Evolutionary conservation across 768 basidiomycete species (phyloP).

Genomic region (Agrocybe praecox): DNA sequence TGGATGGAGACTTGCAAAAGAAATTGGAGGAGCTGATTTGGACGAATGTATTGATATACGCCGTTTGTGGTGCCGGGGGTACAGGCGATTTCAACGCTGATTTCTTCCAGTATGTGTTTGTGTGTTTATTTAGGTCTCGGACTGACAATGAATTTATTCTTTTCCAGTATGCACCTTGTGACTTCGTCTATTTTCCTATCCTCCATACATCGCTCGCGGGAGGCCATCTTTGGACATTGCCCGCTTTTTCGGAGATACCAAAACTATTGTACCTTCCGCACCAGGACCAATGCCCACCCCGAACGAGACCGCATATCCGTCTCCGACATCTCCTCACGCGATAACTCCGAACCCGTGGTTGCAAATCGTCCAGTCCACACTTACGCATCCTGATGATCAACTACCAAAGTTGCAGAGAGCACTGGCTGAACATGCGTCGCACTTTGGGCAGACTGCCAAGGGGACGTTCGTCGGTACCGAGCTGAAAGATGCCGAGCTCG

Average conservation of each 20-base stretch:
- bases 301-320: slow-evolving; percentile 19
- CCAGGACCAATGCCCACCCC: slow-evolving; percentile 25
- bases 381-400: not conserved
- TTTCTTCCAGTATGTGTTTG: slow-evolving; percentile 47
- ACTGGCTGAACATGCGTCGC: not conserved
- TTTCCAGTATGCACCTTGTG: slow-evolving; percentile 52
- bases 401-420: not conserved
- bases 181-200: slow-evolving; percentile 61
- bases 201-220: slow-evolving; percentile 55
- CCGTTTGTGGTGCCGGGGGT: slow-evolving; percentile 29
- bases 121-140: not conserved
- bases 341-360: slow-evolving; percentile 59
- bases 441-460: not conserved
- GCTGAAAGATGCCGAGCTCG: slow-evolving; percentile 36
- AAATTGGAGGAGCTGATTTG: slow-evolving; percentile 58
- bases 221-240: slow-evolving; percentile 48
- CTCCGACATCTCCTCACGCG: slow-evolving; percentile 30
- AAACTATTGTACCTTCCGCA: slow-evolving; percentile 18
- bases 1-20: slow-evolving; percentile 35
- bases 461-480: not conserved
- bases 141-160: not conserved
- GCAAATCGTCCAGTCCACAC: slow-evolving; percentile 44
- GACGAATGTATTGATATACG: slow-evolving; percentile 47
- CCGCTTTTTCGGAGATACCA: slow-evolving; percentile 42
- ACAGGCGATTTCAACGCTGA: slow-evolving; percentile 40